Evolutionary conservation across 1,139 yeast genomes (phyloP), one percentile per base, ranked within the genome.

Genomic region (Pneumocystis jirovecii): DNA sequence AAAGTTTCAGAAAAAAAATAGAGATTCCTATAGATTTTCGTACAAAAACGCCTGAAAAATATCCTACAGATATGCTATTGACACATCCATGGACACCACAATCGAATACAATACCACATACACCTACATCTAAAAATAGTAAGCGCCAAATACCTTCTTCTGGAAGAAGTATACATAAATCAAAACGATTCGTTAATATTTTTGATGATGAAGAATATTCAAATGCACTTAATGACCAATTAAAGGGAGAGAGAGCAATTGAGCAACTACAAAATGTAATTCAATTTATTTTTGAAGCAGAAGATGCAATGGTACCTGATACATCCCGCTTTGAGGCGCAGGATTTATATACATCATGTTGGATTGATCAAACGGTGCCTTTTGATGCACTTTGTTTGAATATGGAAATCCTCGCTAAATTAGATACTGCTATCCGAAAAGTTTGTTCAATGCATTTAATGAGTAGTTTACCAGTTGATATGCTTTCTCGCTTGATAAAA

Each of bases 211-310:
- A 50, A 1, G 57, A 2, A 3, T 50, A 15, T 50, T 8, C n/a
- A 1, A 6, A 25, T 25, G 12, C n/a, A 2, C 34, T 12, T 12
- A 39, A 60, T 31, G 19, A 15, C 12, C 44, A 60, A 60, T 21
- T 60, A 21, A 60, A 42, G 1, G n/a, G 25, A 15, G 61, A 60
- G 31, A 39, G 3, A 2, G 40, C 61, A 10, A n/a, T 60, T 10
- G 45, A 60, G 1, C 29, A 31, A 15, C 12, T 60, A 39, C 19
- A 60, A 42, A 39, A 39, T 21, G 10, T 60, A 15, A 39, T 39
- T 42, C 45, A 15, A 10, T 39, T 39, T 42, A 60, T 60, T 60
- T 60, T 60, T 42, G 61, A 60, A 3, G 61, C 61, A 21, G 61
- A 60, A 39, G 61, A 60, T 29, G 61, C 61, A 39, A 39, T 39